Evolutionary conservation across 2,329 filamentous ascomycete species (phyloP).

Genomic region (Exophiala lecanii-corni): DNA sequence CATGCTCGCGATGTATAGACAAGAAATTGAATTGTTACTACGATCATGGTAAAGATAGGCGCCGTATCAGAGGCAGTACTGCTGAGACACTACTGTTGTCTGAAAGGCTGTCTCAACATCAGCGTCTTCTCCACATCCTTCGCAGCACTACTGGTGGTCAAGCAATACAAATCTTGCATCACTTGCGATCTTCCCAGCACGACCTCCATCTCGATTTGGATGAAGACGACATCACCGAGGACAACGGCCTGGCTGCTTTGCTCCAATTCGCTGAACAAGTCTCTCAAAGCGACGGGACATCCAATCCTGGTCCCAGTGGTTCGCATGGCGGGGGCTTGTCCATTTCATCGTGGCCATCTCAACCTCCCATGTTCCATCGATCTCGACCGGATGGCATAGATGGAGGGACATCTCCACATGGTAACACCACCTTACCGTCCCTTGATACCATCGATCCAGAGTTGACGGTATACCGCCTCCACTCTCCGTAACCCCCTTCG

Average conservation of each 20-base stretch:
- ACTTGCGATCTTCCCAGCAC: background rate
- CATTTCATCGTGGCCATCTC: slow-evolving; percentile 2
- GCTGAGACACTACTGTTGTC: slow-evolving; percentile 3
- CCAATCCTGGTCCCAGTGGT: background rate
- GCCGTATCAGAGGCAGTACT: slow-evolving; percentile 1
- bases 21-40: slow-evolving; percentile 3
- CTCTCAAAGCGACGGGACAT: background rate
- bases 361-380: background rate
- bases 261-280: background rate
- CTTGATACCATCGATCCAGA: no score
- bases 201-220: background rate
- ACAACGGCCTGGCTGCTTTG: background rate
- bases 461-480: no score
- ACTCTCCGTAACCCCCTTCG: no score
- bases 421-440: no score
- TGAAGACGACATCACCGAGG: background rate
- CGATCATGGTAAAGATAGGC: slow-evolving; percentile 8
- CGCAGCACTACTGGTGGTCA: background rate
- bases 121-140: slow-evolving; percentile 6
- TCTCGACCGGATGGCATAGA: background rate
- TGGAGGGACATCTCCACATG: background rate
- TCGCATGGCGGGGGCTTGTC: no score
- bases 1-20: slow-evolving; percentile 35
- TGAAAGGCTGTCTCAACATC: slow-evolving; percentile 6
- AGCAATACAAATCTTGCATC: slow-evolving; percentile 2